phyloP scores from a whole-genome alignment of 1,139 yeast species.

The Geotrichum europaeum region DNA sequence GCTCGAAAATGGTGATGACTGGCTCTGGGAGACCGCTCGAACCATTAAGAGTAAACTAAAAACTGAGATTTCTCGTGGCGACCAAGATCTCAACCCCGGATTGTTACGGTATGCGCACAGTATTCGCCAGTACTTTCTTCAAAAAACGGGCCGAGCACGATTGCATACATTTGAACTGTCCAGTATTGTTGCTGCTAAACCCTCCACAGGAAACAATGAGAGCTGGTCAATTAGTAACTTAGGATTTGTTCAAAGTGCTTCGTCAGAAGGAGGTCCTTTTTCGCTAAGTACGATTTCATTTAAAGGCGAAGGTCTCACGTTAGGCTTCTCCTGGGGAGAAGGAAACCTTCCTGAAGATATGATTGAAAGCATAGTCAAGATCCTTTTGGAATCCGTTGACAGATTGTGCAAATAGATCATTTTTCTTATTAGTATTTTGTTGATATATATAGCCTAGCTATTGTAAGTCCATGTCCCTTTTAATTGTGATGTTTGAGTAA shows the following conservation, averaged over 20 bases:
- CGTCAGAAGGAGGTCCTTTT: constrained; percentile 1
- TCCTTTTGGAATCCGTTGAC: neutral
- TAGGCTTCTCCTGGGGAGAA: constrained; percentile 4
- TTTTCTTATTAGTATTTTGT: neutral
- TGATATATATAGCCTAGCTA: neutral
- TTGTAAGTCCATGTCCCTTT: neutral
- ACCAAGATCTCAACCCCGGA: constrained; percentile 10
- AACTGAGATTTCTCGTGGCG: constrained; percentile 2
- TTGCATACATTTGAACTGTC: constrained; percentile 12
- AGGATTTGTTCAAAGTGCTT: constrained; percentile 2
- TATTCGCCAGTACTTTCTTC: constrained; percentile 2
- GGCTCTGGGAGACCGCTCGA: neutral
- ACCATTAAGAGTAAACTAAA: neutral
- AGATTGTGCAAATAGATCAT: neutral
- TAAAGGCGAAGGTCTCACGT: constrained; percentile 2
- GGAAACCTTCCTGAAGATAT: neutral
- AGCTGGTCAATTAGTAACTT: neutral
- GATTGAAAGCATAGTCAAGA: neutral
- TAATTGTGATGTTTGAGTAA: neutral
- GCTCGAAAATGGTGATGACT: neutral
- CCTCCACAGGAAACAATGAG: neutral
- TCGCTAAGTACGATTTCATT: constrained; percentile 6
- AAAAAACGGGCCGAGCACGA: constrained; percentile 1
- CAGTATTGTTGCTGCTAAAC: neutral
- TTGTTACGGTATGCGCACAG: constrained; percentile 6